Conservation (phyloP, 2,329 filamentous ascomycete genomes). For the Trichoderma sp. region DNA sequence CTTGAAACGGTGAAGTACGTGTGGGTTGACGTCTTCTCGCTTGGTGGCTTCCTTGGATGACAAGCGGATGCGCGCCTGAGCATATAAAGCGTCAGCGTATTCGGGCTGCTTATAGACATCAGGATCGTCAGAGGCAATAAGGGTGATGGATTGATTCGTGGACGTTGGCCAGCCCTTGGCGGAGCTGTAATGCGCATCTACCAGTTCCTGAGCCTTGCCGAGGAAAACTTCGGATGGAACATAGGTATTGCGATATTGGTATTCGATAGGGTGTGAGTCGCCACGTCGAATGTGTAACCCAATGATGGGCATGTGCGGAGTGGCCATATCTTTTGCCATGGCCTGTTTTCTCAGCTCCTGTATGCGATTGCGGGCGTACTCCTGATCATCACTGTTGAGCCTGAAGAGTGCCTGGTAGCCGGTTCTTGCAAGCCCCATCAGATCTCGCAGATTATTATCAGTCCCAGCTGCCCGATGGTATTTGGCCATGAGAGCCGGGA, state of each 20-base stretch:
- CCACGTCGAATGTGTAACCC: constrained; percentile 81
- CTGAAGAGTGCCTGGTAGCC: constrained; percentile 76
- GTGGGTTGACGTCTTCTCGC: constrained; percentile 48
- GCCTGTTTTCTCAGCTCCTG: constrained; percentile 57
- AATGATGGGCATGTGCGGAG: constrained; percentile 52
- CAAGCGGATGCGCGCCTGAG: constrained; percentile 77
- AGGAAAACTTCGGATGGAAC: constrained; percentile 73
- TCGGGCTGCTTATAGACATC: constrained; percentile 70
- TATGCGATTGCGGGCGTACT: constrained; percentile 65
- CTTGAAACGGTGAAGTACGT: constrained; percentile 66
- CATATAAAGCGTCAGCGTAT: constrained; percentile 60
- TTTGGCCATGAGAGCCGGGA: constrained; percentile 57
- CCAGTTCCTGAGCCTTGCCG: constrained; percentile 59
- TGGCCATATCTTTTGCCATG: constrained; percentile 44
- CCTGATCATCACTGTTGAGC: constrained; percentile 65
- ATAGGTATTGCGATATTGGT: constrained; percentile 76
- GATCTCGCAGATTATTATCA: constrained; percentile 47
- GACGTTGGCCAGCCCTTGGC: constrained; percentile 43
- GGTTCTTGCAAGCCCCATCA: constrained; percentile 68
- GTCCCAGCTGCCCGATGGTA: constrained; percentile 37
- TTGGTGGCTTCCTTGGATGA: constrained; percentile 63
- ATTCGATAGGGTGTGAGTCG: constrained; percentile 76
- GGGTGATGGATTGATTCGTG: constrained; percentile 51
- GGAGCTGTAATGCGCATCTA: constrained; percentile 54
- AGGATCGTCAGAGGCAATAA: constrained; percentile 82